Evolutionary conservation across 352 stramenopile species (phyloP), one percentile per base, ranked within the genome.

Genomic region (Pythium pectinolyticum): DNA sequence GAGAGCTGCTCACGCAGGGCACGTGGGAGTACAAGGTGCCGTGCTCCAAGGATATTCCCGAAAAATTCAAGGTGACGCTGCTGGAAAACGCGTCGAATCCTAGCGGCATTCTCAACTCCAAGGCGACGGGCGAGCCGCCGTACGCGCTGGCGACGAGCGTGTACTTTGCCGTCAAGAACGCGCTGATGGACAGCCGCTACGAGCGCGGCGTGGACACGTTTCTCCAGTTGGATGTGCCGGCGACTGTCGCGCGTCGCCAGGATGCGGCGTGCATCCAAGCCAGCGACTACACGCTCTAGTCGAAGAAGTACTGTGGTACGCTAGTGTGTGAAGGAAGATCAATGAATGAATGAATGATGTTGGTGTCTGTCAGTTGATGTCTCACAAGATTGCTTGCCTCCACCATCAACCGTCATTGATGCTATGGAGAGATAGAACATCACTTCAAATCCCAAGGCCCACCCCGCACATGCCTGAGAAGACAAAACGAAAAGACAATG

Each of bases 21-120:
- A 85, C 77, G 24, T 85, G 77, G 77, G 72, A 85, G 57, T 85
- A 82, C 63, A 85, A 85, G 25, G 51, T 77, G 28, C 77, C 77
- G 27, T 69, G 66, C 50, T 50, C 66, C 11, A 69, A 70, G 35
- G 74, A 83, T 37, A 81, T 85, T 43, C 77, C 77, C 5, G 58
- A 72, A 41, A 47, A 67, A 25, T 70, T 82, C 31, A 74, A 74
- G 54, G 77, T 86, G n/a, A 76, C 74, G 30, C 48, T 86, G 24
- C 56, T 86, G 12, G 62, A 72, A 24, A 78, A 78, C 40, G 46
- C 48, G 5, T 30, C 53, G 14, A 80, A 81, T 45, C 24, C 61
- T 3, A 34, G 48, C 3, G 72, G 72, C 1, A 53, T 86, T 7
- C 64, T 86, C 28, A 72, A 71, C 61, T 78, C 65, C 47, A 86